Evolutionary conservation across 768 basidiomycete species (phyloP), one percentile per base, ranked within the genome.

Genomic region (Ephemerocybe angulata): DNA sequence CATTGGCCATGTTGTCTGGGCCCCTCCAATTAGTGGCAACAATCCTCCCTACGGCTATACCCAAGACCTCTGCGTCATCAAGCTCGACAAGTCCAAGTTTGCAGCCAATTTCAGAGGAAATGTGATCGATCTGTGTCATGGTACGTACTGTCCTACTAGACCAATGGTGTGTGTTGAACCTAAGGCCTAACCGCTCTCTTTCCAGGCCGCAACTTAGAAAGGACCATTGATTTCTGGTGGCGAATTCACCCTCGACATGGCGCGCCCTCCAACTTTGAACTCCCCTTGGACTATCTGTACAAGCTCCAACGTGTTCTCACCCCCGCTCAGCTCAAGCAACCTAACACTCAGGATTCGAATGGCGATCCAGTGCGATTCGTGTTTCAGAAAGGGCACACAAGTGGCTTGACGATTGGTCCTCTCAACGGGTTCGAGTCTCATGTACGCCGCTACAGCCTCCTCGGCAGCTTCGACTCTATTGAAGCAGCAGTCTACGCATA

Each of bases 31-130:
- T 21, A 19, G 13, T 21, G 40, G 40, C 19, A 7, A 7, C 40
- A 42, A 10, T 42, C 13, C 19, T 19, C 40, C 40, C 22, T 7
- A 42, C 40, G 46, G 46, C 46, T 61, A 70, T 50, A 69, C 65
- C 1, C 27, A 58, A 52, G 73, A 74, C 57, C 56, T 72, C 25
- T 68, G 71, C 52, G 70, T 73, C 50, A 60, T 74, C 64, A 63
- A 70, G 68, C 60, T 73, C 35, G 59, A 73, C 59, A 58, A 68
- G 66, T 50, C 61, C 52, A 47, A 47, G 46, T 47, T 47, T 22
- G 10, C 15, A 21, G 21, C 46, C 68, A 68, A 59, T 22, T 69
- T 71, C 54, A 59, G 13, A 48, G 63, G 69, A 15, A 74, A 74
- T 56, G 68, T 65, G 7, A 19, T 74, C 19, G 61, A 64, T 60